Base-by-base conservation (phyloP, 208 protist genomes). In the Wallacemonas sp. region DNA sequence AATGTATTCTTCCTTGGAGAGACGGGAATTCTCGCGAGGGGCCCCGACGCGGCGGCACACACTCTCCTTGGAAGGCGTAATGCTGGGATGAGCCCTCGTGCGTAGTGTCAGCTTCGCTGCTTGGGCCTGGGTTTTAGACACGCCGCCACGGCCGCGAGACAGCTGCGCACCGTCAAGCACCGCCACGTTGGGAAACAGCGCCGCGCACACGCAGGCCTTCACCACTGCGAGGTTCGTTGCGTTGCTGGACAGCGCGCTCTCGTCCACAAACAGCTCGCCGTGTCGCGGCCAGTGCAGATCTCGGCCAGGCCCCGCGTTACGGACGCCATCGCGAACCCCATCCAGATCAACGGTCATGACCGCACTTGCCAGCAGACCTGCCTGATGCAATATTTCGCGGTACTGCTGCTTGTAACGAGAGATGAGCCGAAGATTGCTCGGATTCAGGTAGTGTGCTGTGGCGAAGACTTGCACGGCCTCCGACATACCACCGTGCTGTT, bases 401-500 rank as follows among this genome's bases (percentile, higher is more conserved):
- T 92, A 96, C 63, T 96, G 91, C 29, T 72, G 63, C 66, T 96
- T 96, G 71, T 94, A 96, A 30, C 77, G 77, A 3, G 87, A 94
- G 21, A 96, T 92, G 57, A 89, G 60, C n/a, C 45, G 38, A 37
- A 93, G 45, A 64, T 87, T 92, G 58, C 55, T 63, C 4, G 38
- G 0, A 46, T 83, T 69, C 13, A 96, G 65, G 41, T 74, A 73
- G 54, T 96, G 85, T 55, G 84, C 58, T 10, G 3, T 33, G 3
- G 82, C 84, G 69, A 92, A 93, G 19, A 57, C 34, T 6, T 52
- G 44, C 19, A 63, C 63, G 22, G 76, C 84, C 26, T 62, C 60
- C 22, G 77, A 81, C 22, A 42, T 36, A 4, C 15, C 4, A 57
- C 26, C 50, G 24, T 5, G 9, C 42, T 10, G 46, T 19, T 54